Base-by-base conservation (phyloP, 805 yeast species). In the Metschnikowia amazonensis region DNA sequence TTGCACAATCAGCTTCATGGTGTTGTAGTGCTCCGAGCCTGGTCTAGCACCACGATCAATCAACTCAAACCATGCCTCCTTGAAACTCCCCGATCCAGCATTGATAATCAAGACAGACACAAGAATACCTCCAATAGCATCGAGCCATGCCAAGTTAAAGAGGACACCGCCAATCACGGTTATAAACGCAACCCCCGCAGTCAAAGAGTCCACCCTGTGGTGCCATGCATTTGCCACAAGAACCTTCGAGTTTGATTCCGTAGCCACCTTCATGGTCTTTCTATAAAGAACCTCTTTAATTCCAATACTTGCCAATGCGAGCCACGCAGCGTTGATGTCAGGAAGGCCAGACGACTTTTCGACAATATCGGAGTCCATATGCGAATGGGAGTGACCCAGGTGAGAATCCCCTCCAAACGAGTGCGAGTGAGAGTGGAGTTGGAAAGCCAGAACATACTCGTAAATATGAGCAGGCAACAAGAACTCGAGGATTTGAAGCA, bases 191-290 rank as follows among this genome's bases (percentile, higher is more conserved):
- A 92, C 98, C 18, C 85, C 74, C 0, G 97, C 88, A 1, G 98
- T 95, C 56, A 94, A 64, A 0, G 96, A 85, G 61, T 94, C 99
- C 9, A 92, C 94, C 51, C 99, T 76, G 62, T 94, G 99, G 64
- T 94, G 99, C 98, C 99, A 94, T 3, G 99, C 99, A 60, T 94
- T 94, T 3, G 99, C 99, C 41, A 88, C 81, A 39, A 94, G 74
- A 3, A 94, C 98, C 51, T 89, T 88, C 0, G 97, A 89, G 60
- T 87, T 86, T 24, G 88, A 77, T 49, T 77, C 71, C 40, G 74
- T 72, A 1, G 97, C 99, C 18, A 94, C 81, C 49, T 81, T 80
- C 66, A 83, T 76, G 0, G 99, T 94, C 10, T 88, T 86, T 47
- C 80, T 80, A 66, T 80, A 94, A 34, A 94, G 79, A 78, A 95